Percentiles rank a stretch among this genome's conserved stretches.
These are phyloP conservation scores for Salix caprea DNA, from an alignment of 345 rosid species.

Conservation along the genomic window DNA sequence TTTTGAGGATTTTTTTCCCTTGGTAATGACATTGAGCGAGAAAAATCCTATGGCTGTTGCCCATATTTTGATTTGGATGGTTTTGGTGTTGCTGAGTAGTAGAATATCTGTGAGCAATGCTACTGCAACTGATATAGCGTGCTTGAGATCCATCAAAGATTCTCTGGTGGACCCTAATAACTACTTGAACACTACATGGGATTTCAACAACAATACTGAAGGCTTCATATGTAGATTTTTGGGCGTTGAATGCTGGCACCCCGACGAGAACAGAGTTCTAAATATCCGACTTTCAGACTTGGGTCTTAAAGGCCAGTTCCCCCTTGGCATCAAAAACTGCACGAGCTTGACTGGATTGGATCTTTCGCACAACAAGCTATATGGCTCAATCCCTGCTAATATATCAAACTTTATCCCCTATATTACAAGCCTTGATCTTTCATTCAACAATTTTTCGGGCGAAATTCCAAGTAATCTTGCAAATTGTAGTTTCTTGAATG, in stretches of 20 bases:
- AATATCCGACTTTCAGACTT: conserved; percentile 55
- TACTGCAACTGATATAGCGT: conserved; percentile 37
- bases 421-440: conserved; percentile 58
- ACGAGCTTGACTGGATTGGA: conserved; percentile 60
- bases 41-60: background rate
- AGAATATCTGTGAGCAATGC: conserved; percentile 32
- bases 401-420: conserved; percentile 13
- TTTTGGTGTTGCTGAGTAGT: conserved; percentile 36
- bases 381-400: conserved; percentile 52
- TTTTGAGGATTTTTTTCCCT: background rate
- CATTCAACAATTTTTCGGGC: conserved; percentile 66
- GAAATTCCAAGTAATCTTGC: conserved; percentile 39
- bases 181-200: conserved; percentile 49
- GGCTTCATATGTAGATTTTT: conserved; percentile 73
- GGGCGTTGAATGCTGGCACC: conserved; percentile 92
- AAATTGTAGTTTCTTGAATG: conserved; percentile 52
- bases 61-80: conserved; percentile 8
- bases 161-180: conserved; percentile 48
- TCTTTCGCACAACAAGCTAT: conserved; percentile 65
- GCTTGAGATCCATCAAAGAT: conserved; percentile 37
- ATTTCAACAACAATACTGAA: conserved; percentile 45
- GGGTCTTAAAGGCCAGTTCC: conserved; percentile 71
- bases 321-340: conserved; percentile 43
- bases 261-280: conserved; percentile 76
- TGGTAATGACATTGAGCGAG: background rate